A percentile compares a stretch with the other conserved stretches of the same genome.
phyloP scores from a whole-genome alignment of 2,329 filamentous ascomycete genomes.

The Mycosphaerella arachidis region DNA sequence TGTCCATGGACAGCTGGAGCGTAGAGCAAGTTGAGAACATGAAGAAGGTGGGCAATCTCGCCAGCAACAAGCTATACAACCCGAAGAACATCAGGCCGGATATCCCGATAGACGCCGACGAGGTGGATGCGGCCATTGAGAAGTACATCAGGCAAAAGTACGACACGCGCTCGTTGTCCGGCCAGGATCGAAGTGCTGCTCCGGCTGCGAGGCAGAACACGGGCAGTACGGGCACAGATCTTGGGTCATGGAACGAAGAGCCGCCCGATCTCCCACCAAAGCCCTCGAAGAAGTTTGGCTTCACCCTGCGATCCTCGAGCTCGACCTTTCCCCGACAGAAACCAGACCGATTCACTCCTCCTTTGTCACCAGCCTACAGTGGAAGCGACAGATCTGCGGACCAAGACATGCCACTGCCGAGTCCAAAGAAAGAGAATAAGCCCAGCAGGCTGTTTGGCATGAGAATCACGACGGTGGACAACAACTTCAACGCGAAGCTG shows the following conservation, averaged over 20 bases:
- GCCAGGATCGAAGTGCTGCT: conserved; percentile 22
- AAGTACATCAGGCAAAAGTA: conserved; percentile 94
- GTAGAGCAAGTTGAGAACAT: conserved; percentile 98
- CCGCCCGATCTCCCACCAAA: conserved; percentile 58
- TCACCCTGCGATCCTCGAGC: conserved; percentile 63
- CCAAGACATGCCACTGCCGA: conserved; percentile 8
- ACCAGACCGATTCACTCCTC: conserved; percentile 36
- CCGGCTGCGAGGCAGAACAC: conserved; percentile 49
- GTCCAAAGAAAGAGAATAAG: conserved; percentile 50
- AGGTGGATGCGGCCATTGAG: conserved; percentile 91
- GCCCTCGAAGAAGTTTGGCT: conserved; percentile 56
- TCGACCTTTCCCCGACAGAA: conserved; percentile 63
- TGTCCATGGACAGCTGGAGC: conserved; percentile 98
- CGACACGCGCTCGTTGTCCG: conserved; percentile 55
- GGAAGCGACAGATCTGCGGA: conserved; percentile 24
- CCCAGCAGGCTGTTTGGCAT: conserved; percentile 39
- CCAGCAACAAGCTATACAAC: conserved; percentile 86
- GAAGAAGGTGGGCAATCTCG: conserved; percentile 82
- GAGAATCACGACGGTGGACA: conserved; percentile 51
- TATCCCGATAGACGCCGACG: conserved; percentile 84
- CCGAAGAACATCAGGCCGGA: conserved; percentile 76
- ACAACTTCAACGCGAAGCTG: conserved; percentile 72
- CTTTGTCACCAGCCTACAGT: conserved; percentile 33
- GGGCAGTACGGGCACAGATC: conserved; percentile 47
- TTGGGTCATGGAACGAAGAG: conserved; percentile 48